Conservation (phyloP, 352 stramenopile species). For the Phytophthora europaea region DNA sequence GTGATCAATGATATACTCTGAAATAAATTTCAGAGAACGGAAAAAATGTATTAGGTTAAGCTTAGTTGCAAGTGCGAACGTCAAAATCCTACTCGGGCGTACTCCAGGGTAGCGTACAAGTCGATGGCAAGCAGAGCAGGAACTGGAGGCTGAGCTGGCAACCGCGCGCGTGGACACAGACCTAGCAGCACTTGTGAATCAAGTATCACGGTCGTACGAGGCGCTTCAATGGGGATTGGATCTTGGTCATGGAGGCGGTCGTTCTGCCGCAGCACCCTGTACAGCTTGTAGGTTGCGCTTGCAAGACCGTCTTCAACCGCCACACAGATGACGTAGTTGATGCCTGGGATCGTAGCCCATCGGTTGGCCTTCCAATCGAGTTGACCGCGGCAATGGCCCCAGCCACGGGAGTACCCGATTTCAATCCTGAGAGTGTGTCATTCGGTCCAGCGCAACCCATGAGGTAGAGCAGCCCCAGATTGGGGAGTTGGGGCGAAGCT, state of each 20-base stretch:
- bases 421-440: not conserved
- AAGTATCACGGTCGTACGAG: not conserved
- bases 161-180: no score
- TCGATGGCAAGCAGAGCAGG: not conserved
- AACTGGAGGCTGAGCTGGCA: not conserved
- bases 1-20: no score
- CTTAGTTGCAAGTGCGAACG: no score
- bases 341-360: not conserved
- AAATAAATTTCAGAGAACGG: no score
- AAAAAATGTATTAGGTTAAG: no score
- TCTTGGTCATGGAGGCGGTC: not conserved
- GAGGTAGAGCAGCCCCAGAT: not conserved
- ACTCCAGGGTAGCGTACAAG: not conserved
- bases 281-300: not conserved
- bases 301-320: not conserved
- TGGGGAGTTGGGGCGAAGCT: not conserved
- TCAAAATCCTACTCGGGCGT: not conserved
- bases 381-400: not conserved
- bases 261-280: not conserved
- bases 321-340: not conserved
- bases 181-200: not conserved
- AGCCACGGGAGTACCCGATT: not conserved
- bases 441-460: not conserved
- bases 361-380: not conserved
- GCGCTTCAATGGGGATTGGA: not conserved